phyloP scores from a whole-genome alignment of 1,139 yeast species.

The Hemisphaericaspora xylofermentans region DNA sequence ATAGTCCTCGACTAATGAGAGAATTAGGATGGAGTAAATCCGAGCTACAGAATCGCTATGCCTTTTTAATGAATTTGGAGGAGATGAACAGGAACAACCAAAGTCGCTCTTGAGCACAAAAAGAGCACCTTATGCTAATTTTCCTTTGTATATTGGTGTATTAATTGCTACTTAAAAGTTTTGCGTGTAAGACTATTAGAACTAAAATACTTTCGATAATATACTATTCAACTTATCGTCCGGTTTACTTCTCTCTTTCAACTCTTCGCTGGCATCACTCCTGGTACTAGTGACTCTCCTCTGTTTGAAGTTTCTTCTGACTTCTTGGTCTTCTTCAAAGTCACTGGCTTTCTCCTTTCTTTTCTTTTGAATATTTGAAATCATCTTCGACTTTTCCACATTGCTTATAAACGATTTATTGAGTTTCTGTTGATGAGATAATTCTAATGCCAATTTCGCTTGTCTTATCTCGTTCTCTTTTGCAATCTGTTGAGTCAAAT shows the following conservation, averaged over 20 bases:
- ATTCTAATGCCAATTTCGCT: conserved; percentile 81
- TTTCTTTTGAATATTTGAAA: conserved; percentile 62
- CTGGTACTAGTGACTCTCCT: conserved; percentile 62
- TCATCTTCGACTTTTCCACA: conserved; percentile 84
- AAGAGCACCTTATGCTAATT: background rate
- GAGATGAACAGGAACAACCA: background rate
- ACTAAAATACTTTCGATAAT: conserved; percentile 34
- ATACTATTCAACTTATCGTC: conserved; percentile 47
- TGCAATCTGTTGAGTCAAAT: conserved; percentile 90
- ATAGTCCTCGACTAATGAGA: conserved; percentile 21
- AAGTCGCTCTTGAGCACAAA: too few relatives aligned
- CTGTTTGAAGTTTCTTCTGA: conserved; percentile 61
- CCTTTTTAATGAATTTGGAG: conserved; percentile 19
- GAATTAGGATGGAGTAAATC: conserved; percentile 21
- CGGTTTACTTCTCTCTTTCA: conserved; percentile 47
- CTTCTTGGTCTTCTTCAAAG: conserved; percentile 25
- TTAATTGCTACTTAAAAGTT: background rate
- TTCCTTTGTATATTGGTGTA: background rate
- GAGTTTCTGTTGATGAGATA: conserved; percentile 83
- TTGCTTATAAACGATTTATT: conserved; percentile 81
- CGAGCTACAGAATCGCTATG: conserved; percentile 25
- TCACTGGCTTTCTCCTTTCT: conserved; percentile 29
- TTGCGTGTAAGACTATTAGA: conserved; percentile 1
- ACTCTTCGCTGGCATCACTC: conserved; percentile 55
- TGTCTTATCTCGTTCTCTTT: conserved; percentile 87